Evolutionary conservation across 768 basidiomycete species (phyloP), one percentile per base, ranked within the genome.

Genomic region (Pisolithus orientalis): DNA sequence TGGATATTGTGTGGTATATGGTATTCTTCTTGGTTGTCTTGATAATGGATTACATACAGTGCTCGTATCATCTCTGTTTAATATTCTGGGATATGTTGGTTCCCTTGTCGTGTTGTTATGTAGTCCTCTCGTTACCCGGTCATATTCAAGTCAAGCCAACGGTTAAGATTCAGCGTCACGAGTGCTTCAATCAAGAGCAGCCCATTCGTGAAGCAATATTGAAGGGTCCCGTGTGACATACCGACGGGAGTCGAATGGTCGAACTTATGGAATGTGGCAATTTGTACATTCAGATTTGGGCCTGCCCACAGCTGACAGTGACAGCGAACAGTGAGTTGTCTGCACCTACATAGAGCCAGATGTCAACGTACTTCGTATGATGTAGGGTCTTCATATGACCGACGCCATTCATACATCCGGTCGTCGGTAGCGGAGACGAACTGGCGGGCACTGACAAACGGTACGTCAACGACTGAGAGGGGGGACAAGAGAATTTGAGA

Each of bases 111-210:
- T 66, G 63, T 39, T 49, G 49, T 31, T 56, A 64, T 62, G 57
- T 58, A 51, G 40, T 46, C 50, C 58, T 61, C 54, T 48, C 29
- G 44, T 17, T 29, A 27, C 13, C 37, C 44, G 49, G 52, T 57
- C 39, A 17, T 38, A 61, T 71, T 73, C 64, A 74, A 68, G 69
- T 88, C 87, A 63, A 88, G 67, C 85, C 85, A 89, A 53, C 87
- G 76, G 66, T 87, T 87, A 57, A 90, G 70, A 62, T 77, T 83
- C 49, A 90, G 72, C 6, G 88, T 75, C 39, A 89, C 69, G 53
- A 88, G 69, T 5, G 78, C 75, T 61, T 87, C 79, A 17, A 84
- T 73, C 57, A 89, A 66, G 50, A 88, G 79, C 34, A 70, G 61
- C 54, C 80, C 80, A 46, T 84, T 73, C 42, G 72, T 74, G 67